Conservation (phyloP, 106 monocot genomes). For the Dendrobium catenatum region DNA sequence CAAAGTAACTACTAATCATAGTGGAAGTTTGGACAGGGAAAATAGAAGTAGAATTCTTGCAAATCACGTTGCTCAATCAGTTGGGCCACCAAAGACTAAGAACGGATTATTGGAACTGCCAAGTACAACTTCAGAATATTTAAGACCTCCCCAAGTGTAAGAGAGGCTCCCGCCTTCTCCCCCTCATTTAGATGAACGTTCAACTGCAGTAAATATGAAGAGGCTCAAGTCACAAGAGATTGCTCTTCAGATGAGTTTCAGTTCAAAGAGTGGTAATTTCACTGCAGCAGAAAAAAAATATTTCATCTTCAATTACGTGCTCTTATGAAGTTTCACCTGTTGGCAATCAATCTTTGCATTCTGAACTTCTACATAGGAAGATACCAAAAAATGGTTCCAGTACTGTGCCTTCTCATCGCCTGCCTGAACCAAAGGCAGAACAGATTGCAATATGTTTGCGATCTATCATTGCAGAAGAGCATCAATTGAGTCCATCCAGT, state of each 20-base stretch:
- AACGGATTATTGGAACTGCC: slow-evolving; percentile 18
- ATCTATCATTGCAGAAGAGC: slow-evolving; percentile 32
- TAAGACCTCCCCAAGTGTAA: slow-evolving; percentile 3
- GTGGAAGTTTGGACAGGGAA: slow-evolving; percentile 12
- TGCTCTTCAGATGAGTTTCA: neutral
- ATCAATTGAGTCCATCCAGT: slow-evolving; percentile 3
- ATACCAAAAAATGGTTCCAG: slow-evolving; percentile 17
- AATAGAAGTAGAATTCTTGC: slow-evolving; percentile 15
- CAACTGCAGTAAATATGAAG: slow-evolving; percentile 9
- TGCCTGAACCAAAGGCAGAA: slow-evolving; percentile 16
- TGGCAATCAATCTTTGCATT: slow-evolving; percentile 15
- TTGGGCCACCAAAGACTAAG: slow-evolving; percentile 15
- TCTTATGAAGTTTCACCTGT: slow-evolving; percentile 20
- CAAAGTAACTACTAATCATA: slow-evolving; percentile 8
- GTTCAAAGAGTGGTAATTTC: slow-evolving; percentile 2
- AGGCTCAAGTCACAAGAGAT: neutral
- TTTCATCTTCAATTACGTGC: slow-evolving; percentile 8
- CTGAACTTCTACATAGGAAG: slow-evolving; percentile 39
- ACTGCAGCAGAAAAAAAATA: slow-evolving; percentile 3
- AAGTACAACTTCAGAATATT: slow-evolving; percentile 3
- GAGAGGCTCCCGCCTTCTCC: slow-evolving; percentile 15
- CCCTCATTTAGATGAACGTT: slow-evolving; percentile 10
- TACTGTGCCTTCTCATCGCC: slow-evolving; percentile 18
- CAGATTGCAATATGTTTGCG: neutral
- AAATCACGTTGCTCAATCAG: slow-evolving; percentile 6